A percentile compares a stretch with the other conserved stretches of the same genome.
These are phyloP conservation scores for Termitomyces sp. DNA, from an alignment of 768 basidiomycete genomes.

Conservation along the genomic window DNA sequence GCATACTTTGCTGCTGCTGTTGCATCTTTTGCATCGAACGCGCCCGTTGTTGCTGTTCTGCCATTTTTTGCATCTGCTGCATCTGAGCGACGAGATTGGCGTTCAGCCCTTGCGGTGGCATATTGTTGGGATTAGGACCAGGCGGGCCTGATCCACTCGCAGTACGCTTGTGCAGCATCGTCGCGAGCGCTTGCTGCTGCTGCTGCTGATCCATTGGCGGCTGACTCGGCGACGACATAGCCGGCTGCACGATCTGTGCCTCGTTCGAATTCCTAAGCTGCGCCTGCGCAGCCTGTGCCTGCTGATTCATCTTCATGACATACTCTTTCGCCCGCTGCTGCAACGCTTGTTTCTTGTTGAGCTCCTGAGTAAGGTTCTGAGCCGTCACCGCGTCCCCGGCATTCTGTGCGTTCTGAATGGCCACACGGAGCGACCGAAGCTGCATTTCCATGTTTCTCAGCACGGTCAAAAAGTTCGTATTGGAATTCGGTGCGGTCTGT, in stretches of 20 bases:
- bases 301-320: neutral
- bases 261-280: neutral
- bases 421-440: neutral
- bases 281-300: constrained; percentile 5
- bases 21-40: constrained; percentile 11
- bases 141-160: constrained; percentile 5
- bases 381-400: constrained; percentile 3
- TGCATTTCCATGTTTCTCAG: constrained; percentile 3
- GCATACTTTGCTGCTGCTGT: constrained; percentile 3
- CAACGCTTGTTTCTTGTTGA: constrained; percentile 2
- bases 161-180: constrained; percentile 16
- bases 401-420: constrained; percentile 6
- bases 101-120: constrained; percentile 5
- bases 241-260: neutral
- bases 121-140: neutral
- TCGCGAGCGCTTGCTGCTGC: constrained; percentile 18
- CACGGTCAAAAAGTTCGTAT: neutral
- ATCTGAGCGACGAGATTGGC: constrained; percentile 32
- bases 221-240: neutral
- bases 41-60: constrained; percentile 38
- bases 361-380: constrained; percentile 10
- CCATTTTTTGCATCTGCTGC: constrained; percentile 47
- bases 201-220: constrained; percentile 18
- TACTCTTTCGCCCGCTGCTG: constrained; percentile 6
- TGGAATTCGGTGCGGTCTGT: neutral